A percentile compares a stretch with the other conserved stretches of the same genome.
These are phyloP conservation scores for Aphanomyces cochlioides DNA, from an alignment of 352 stramenopile genomes.

Conservation along the genomic window DNA sequence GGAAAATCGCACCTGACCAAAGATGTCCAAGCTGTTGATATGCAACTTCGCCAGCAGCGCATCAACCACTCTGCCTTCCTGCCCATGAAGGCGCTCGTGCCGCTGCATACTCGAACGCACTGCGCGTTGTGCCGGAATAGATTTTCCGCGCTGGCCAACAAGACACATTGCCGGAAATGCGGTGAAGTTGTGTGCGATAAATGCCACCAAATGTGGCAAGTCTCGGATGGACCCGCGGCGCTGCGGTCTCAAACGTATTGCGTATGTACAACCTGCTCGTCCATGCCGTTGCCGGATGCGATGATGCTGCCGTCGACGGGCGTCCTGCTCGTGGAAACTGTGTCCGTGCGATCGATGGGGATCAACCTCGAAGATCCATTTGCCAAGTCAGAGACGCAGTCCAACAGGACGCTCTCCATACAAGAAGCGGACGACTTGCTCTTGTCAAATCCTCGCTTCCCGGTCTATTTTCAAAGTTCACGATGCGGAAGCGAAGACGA, in stretches of 20 bases:
- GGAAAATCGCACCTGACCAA: background rate
- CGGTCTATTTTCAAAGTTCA: no score
- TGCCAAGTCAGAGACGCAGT: background rate
- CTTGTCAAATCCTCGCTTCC: no score
- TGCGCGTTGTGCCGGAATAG: slow-evolving; percentile 4
- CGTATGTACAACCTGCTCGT: background rate
- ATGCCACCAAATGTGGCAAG: slow-evolving; percentile 11
- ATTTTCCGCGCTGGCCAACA: slow-evolving; percentile 6
- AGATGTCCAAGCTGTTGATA: background rate
- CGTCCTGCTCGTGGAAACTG: background rate
- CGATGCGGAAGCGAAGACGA: no score
- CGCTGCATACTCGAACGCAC: background rate
- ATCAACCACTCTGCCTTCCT: background rate
- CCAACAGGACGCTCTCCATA: no score
- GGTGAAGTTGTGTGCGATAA: slow-evolving; percentile 25
- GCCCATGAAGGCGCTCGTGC: background rate
- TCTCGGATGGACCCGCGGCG: background rate
- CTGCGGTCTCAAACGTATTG: background rate
- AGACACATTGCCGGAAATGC: slow-evolving; percentile 16
- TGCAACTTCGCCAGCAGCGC: background rate
- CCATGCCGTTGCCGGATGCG: background rate
- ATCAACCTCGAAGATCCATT: background rate
- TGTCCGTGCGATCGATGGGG: background rate
- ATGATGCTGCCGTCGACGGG: background rate
- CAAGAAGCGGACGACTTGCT: no score